phyloP scores from a whole-genome alignment of 176 grass and related monocot species.

The Rhynchospora pubera region DNA sequence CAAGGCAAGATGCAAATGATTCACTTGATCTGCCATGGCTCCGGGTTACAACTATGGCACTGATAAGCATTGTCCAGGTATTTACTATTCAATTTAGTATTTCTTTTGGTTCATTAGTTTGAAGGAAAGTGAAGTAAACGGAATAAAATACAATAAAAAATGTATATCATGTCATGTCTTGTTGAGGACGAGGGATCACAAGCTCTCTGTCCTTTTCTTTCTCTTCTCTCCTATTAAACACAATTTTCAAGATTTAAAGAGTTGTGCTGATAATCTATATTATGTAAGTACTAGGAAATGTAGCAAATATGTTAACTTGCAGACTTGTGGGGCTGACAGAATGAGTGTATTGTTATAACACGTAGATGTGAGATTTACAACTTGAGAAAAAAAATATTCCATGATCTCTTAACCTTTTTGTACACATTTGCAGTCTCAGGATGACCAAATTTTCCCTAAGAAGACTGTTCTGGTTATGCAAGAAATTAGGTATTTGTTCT shows the following conservation, averaged over 20 bases:
- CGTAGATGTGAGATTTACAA: not conserved
- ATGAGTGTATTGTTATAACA: not conserved
- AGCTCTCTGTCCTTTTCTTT: not conserved
- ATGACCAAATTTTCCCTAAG: constrained; percentile 45
- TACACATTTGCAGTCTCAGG: constrained; percentile 64
- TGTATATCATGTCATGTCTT: not conserved
- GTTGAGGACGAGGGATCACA: not conserved
- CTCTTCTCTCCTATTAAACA: not conserved
- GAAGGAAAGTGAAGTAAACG: not conserved
- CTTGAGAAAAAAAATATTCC: constrained; percentile 3
- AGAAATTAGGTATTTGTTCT: constrained; percentile 42
- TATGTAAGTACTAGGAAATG: not conserved
- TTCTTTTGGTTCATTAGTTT: not conserved
- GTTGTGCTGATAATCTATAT: not conserved
- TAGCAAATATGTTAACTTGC: not conserved
- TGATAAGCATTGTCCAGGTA: constrained; percentile 91
- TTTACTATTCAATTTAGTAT: constrained; percentile 23
- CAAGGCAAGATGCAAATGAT: constrained; percentile 49
- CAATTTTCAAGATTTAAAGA: not conserved
- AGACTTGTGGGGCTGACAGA: not conserved
- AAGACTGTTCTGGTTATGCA: constrained; percentile 71
- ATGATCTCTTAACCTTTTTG: not conserved
- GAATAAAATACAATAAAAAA: not conserved
- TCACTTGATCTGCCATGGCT: constrained; percentile 83
- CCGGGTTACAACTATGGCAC: constrained; percentile 74